Conservation (phyloP, 2,329 filamentous ascomycete species). For the Boeremia exigua region DNA sequence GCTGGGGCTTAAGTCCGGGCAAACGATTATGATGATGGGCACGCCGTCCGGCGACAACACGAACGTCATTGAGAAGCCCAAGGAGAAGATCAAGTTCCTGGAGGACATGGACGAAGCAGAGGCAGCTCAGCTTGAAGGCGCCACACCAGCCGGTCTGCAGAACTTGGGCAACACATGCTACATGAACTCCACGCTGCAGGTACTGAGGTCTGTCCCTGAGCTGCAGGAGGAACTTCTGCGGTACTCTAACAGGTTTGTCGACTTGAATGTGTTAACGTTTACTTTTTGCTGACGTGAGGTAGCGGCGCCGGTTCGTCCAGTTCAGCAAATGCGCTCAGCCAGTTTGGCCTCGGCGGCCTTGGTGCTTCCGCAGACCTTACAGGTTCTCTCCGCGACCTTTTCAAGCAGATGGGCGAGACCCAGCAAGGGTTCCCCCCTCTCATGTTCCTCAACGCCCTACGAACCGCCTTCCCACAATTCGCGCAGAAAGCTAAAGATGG, state of each 20-base stretch:
- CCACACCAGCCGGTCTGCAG: conserved; percentile 83
- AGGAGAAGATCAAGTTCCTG: conserved; percentile 82
- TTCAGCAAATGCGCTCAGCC: conserved; percentile 46
- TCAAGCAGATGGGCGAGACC: conserved; percentile 87
- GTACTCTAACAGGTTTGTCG: conserved; percentile 58
- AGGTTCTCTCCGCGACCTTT: conserved; percentile 78
- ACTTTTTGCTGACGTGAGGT: conserved; percentile 20
- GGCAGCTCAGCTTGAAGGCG: conserved; percentile 79
- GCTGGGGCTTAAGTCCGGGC: conserved; percentile 83
- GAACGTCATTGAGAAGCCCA: conserved; percentile 71
- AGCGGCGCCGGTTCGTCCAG: conserved; percentile 42
- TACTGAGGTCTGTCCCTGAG: conserved; percentile 86
- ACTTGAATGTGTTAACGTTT: not conserved
- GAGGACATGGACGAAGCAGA: conserved; percentile 99
- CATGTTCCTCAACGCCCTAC: conserved; percentile 80
- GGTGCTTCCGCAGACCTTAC: conserved; percentile 73
- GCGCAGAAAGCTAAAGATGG: conserved; percentile 85
- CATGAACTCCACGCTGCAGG: conserved; percentile 96
- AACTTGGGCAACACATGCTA: conserved; percentile 99
- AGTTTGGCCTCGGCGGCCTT: conserved; percentile 64
- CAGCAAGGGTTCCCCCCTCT: conserved; percentile 85
- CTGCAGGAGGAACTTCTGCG: conserved; percentile 77
- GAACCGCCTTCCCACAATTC: conserved; percentile 86
- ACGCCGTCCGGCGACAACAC: conserved; percentile 73
- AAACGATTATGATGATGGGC: conserved; percentile 96